Evolutionary conservation across 75 land plant species (phyloP).

Genomic region (Ceratopteris richardii): DNA sequence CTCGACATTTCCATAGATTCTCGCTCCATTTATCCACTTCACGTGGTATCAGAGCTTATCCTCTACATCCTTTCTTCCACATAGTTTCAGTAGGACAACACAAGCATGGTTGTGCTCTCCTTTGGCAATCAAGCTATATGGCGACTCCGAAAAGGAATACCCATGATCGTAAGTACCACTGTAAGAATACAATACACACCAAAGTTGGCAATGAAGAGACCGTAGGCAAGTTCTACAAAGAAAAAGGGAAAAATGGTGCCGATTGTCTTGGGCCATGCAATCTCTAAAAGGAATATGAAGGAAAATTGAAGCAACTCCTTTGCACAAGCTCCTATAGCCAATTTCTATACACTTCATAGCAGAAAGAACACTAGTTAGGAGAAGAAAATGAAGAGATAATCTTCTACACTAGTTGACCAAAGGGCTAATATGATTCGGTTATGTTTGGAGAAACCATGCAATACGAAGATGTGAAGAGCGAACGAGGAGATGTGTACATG

Average conservation of each 20-base stretch:
- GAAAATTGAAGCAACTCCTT: constrained; percentile 83
- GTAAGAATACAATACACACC: constrained; percentile 32
- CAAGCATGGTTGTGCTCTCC: constrained; percentile 24
- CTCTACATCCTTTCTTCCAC: constrained; percentile 25
- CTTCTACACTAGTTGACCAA: too few species aligned
- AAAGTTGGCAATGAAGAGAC: constrained; percentile 10
- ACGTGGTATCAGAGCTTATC: constrained; percentile 28
- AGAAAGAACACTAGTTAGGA: too few species aligned
- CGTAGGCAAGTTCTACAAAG: constrained; percentile 4
- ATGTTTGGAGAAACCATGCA: too few species aligned
- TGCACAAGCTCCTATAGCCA: constrained; percentile 84
- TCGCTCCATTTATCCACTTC: too few species aligned
- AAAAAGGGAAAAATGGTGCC: constrained; percentile 17
- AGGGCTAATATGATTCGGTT: too few species aligned
- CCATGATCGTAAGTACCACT: constrained; percentile 18
- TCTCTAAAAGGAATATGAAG: constrained; percentile 47
- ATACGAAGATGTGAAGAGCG: too few species aligned
- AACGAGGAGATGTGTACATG: too few species aligned
- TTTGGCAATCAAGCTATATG: constrained; percentile 32
- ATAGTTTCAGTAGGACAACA: constrained; percentile 11
- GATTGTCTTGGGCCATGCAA: constrained; percentile 12
- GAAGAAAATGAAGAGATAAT: too few species aligned
- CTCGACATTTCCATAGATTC: too few species aligned
- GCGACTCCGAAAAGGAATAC: constrained; percentile 33
- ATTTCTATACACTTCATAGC: constrained; percentile 69